Percentiles rank a stretch among this genome's conserved stretches.
Conservation (phyloP, 73 alveolate species). For the Paramecium caudatum region DNA sequence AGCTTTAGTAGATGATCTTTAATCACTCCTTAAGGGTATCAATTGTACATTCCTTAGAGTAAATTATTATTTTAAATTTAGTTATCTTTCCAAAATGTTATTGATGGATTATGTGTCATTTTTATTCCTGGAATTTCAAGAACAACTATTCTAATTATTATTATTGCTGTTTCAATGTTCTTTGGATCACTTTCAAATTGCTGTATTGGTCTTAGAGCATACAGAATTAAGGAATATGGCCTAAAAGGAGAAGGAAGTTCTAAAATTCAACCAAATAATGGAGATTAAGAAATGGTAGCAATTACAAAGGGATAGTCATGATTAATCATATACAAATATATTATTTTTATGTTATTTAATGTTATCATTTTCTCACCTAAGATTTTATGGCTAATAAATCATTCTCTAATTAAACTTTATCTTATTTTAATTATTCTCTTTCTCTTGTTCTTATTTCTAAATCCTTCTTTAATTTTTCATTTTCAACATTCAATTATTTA, state of each 20-base stretch:
- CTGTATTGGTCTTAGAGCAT: constrained; percentile 53
- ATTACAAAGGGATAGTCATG: not conserved
- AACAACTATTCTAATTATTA: constrained; percentile 35
- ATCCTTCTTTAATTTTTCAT: constrained; percentile 46
- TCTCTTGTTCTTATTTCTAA: constrained; percentile 40
- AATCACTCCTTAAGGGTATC: not conserved
- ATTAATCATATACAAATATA: not conserved
- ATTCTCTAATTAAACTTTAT: constrained; percentile 58
- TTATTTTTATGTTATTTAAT: no score
- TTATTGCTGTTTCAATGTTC: constrained; percentile 29
- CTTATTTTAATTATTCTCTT: constrained; percentile 56
- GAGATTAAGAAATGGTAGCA: constrained; percentile 10
- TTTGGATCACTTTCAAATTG: constrained; percentile 61
- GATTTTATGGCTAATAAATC: constrained; percentile 35
- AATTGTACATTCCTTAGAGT: constrained; percentile 42
- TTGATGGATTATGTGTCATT: constrained; percentile 57
- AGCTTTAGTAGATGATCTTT: not conserved
- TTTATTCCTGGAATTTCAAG: constrained; percentile 41
- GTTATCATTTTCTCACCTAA: not conserved
- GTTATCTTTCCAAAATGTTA: not conserved
- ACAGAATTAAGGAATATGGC: not conserved
- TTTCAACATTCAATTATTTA: not conserved
- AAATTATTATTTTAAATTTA: not conserved
- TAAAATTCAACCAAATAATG: constrained; percentile 8
- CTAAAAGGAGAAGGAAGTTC: not conserved